These are phyloP conservation scores for Lippia alba DNA, from an alignment of 305 asterid genomes.

Conservation along the genomic window DNA sequence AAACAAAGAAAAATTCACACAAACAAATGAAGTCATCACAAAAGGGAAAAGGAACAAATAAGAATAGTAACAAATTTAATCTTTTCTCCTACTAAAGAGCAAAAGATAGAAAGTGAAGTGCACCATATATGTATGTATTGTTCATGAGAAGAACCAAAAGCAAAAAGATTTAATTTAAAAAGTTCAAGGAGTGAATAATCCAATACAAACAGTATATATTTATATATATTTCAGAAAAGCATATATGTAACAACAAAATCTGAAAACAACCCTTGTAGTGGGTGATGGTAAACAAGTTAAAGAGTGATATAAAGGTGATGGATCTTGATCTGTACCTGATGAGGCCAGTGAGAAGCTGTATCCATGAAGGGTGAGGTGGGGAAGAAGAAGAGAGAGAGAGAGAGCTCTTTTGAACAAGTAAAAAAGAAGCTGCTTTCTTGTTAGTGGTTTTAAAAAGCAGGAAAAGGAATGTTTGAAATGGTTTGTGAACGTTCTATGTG, in stretches of 20 bases:
- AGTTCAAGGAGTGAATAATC: background rate
- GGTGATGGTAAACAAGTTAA: background rate
- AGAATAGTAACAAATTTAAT: slow-evolving; percentile 31
- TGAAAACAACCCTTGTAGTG: slow-evolving; percentile 17
- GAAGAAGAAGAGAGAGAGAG: slow-evolving; percentile 2
- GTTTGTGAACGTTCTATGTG: slow-evolving; percentile 31
- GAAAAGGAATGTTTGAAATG: slow-evolving; percentile 42
- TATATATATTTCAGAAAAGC: slow-evolving; percentile 16
- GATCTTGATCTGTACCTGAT: slow-evolving; percentile 59
- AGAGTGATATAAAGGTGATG: slow-evolving; percentile 27
- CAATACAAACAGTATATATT: background rate
- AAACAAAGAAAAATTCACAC: slow-evolving; percentile 20
- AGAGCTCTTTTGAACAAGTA: slow-evolving; percentile 14
- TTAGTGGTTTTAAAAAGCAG: slow-evolving; percentile 43
- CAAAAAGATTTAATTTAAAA: background rate
- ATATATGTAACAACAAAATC: background rate
- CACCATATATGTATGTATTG: background rate
- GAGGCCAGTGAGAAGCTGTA: slow-evolving; percentile 81
- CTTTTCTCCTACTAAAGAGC: slow-evolving; percentile 27
- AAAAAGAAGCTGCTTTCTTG: slow-evolving; percentile 30
- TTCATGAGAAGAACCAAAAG: background rate
- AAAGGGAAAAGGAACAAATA: slow-evolving; percentile 18
- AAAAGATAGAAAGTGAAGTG: slow-evolving; percentile 2
- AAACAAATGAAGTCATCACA: slow-evolving; percentile 31
- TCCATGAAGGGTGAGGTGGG: slow-evolving; percentile 55